These are phyloP conservation scores for Friedmanniomyces simplex DNA, from an alignment of 495 filamentous ascomycete species.

Conservation along the genomic window DNA sequence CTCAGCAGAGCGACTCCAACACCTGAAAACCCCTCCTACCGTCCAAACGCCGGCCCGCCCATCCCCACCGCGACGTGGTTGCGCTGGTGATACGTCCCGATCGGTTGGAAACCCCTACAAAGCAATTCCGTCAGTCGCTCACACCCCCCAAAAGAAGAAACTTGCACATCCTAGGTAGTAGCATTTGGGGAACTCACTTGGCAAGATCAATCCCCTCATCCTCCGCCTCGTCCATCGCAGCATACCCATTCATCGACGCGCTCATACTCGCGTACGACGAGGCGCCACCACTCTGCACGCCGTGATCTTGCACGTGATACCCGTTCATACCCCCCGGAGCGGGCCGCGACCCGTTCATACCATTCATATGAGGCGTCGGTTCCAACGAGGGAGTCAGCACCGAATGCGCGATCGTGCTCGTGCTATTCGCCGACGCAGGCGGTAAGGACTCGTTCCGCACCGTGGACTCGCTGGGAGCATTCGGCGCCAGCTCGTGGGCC, in stretches of 20 bases:
- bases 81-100: slow-evolving; percentile 17
- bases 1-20: too few relatives aligned
- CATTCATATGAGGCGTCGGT: background rate
- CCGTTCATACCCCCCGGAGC: slow-evolving; percentile 3
- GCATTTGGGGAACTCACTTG: slow-evolving; percentile 13
- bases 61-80: slow-evolving; percentile 17
- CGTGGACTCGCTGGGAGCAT: background rate
- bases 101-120: slow-evolving; percentile 20
- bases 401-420: background rate
- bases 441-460: background rate
- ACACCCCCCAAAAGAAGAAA: background rate
- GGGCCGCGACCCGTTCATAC: background rate
- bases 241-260: background rate
- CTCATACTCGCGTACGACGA: background rate
- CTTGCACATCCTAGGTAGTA: background rate
- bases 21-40: background rate
- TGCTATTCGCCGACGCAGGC: background rate
- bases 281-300: background rate
- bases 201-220: slow-evolving; percentile 22
- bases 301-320: slow-evolving; percentile 1
- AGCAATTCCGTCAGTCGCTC: background rate
- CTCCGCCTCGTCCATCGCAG: slow-evolving; percentile 8
- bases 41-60: slow-evolving; percentile 11
- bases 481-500: background rate
- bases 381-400: background rate